Conservation (phyloP, 805 yeast species). For the Metschnikowia koreensis region DNA sequence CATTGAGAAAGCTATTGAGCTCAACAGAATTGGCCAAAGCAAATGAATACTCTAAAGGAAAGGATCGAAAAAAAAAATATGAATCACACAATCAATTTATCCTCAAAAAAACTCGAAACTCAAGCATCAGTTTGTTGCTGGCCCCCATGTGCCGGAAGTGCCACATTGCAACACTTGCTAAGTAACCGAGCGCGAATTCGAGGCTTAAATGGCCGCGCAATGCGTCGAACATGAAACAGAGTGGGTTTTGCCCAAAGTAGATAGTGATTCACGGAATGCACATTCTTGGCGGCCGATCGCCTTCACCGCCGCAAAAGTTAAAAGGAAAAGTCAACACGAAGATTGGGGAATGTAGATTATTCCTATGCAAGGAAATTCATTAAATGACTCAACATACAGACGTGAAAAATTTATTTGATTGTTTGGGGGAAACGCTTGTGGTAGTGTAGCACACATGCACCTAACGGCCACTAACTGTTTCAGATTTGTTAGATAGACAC, state of each 20-base stretch:
- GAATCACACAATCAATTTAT: too few relatives aligned
- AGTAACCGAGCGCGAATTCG: not conserved
- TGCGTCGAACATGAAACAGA: slow-evolving; percentile 8
- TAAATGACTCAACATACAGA: not conserved
- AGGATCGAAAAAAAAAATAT: too few relatives aligned
- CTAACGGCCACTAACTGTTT: not conserved
- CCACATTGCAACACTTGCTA: not conserved
- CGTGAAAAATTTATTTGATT: not conserved
- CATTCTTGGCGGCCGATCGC: not conserved
- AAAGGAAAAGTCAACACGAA: too few relatives aligned
- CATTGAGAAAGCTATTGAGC: too few relatives aligned
- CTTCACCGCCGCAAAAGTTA: not conserved
- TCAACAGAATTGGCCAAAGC: too few relatives aligned
- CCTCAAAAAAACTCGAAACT: too few relatives aligned
- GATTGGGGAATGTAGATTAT: too few relatives aligned
- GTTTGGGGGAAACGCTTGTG: not conserved
- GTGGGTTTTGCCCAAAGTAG: slow-evolving; percentile 7
- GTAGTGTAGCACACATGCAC: not conserved
- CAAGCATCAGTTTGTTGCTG: not conserved
- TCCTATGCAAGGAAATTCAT: not conserved
- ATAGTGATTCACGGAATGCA: not conserved
- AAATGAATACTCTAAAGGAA: too few relatives aligned
- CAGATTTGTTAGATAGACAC: not conserved
- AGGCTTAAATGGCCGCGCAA: slow-evolving; percentile 1
- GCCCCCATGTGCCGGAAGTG: slow-evolving; percentile 2